A percentile compares a stretch with the other conserved stretches of the same genome.
phyloP scores from a whole-genome alignment of 345 rosid species.

The Syzygium oleosum region DNA sequence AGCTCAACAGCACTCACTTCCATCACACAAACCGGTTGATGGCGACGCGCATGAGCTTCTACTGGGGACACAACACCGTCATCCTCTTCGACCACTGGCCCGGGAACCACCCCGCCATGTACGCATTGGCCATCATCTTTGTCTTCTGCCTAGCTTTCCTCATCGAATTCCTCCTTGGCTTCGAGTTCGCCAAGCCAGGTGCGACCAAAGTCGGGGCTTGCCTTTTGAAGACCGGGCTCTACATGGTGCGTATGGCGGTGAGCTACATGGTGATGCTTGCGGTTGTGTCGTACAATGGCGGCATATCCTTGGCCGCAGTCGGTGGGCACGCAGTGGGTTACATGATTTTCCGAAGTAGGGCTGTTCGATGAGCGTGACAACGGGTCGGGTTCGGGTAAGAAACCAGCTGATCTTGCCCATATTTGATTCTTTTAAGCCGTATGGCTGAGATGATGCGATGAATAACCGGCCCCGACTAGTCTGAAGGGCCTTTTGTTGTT shows the following conservation, averaged over 20 bases:
- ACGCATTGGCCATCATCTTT: conserved; percentile 49
- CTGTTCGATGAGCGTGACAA: conserved; percentile 17
- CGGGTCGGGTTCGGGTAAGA: background rate
- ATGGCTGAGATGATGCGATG: too few relatives aligned
- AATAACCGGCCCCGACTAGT: too few relatives aligned
- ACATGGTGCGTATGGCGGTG: conserved; percentile 40
- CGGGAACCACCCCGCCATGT: conserved; percentile 49
- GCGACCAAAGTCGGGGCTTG: conserved; percentile 43
- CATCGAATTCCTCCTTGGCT: conserved; percentile 44
- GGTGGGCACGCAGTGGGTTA: conserved; percentile 72
- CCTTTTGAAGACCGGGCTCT: conserved; percentile 42
- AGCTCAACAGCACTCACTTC: background rate
- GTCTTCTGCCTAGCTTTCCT: conserved; percentile 51
- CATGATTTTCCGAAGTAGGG: conserved; percentile 47
- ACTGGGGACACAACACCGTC: conserved; percentile 55
- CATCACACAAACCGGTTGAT: background rate
- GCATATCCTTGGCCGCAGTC: conserved; percentile 56
- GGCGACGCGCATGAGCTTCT: conserved; percentile 37
- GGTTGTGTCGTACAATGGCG: conserved; percentile 79
- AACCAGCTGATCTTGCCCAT: background rate
- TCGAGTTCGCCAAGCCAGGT: conserved; percentile 34
- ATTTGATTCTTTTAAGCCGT: too few relatives aligned
- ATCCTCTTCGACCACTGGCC: conserved; percentile 83
- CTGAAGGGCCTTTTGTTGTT: background rate
- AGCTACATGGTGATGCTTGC: conserved; percentile 72